Base-by-base conservation (phyloP, 805 yeast species). In the Candida bentonensis region DNA sequence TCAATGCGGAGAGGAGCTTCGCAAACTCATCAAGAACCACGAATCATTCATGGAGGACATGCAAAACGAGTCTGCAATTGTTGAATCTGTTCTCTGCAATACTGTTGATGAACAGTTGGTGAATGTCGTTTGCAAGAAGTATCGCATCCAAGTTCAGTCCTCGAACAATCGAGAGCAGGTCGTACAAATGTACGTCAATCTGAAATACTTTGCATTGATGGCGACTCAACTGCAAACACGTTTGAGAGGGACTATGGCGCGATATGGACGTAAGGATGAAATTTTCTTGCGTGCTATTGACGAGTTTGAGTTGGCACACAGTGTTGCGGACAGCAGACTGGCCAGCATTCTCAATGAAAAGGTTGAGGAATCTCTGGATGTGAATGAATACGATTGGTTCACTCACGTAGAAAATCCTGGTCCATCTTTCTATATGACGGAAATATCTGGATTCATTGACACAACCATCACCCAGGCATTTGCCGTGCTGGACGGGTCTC, bases 361-460 rank as follows among this genome's bases (percentile, higher is more conserved):
- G 52, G 78, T 87, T 33, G 74, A 76, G 46, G 89, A 80, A 61
- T 74, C 87, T 49, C 66, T 87, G 51, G 95, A 82, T 47, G 74
- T 84, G 65, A 82, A 84, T 21, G 94, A 85, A 49, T 82, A 84
- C 61, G 82, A 86, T 55, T 87, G 95, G 94, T 59, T 66, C 21
- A 71, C 86, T 0, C 65, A 60, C 3, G 55, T 51, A 3, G 53
- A 66, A 9, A 9, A 30, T n/a, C 56, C 53, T 0, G 83, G 78
- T 46, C 87, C 95, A n/a, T 79, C 80, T 51, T 72, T 69, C 53
- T 79, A 80, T 42, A 73, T 88, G 48, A 73, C 74, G 43, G 96
- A 88, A 62, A 75, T 86, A 65, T 87, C 92, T 21, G 74, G 78
- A 47, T 88, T 79, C 60, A 68, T 88, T 55, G 85, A 81, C 50